Evolutionary conservation across 495 filamentous ascomycete genomes (phyloP), one percentile per base, ranked within the genome.

Genomic region (Lepraria neglecta): DNA sequence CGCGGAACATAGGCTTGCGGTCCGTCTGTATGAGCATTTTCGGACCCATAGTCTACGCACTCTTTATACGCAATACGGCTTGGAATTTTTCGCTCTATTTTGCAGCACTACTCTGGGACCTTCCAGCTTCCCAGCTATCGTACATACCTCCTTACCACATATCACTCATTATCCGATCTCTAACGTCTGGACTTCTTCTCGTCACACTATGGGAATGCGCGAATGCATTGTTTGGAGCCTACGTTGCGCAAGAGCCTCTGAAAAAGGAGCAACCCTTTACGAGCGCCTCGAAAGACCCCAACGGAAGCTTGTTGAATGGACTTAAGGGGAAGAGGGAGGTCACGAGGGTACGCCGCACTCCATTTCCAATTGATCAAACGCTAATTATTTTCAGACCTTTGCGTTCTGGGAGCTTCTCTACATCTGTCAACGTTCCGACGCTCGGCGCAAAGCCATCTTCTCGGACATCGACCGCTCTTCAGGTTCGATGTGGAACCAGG

Each of bases 381-480:
- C 62, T 68, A 75, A 65, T 75, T 59, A 6, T 31, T 52, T 3
- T 12, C 76, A 90, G 75, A 75, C 82, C 4, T 92, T 92, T 70
- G 92, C 94, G 28, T 90, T 96, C 75, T 95, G 91, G 88, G 94
- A 98, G 70, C 78, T 97, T 21, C 79, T 81, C 33, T 80, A 87
- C 60, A 95, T 97, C 64, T 84, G 89, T 53, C 79, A 87, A 56
- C 82, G 83, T 38, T 90, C 84, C 61, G 75, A 84, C 11, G 81
- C 82, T 10, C 83, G 95, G 33, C 84, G 94, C 27, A 89, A 87
- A 69, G 79, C 82, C 21, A 90, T 98, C 57, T 97, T 90, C 74
- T 84, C 85, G 59, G 95, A 97, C 65, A 87, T 97, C 56, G 89
- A 96, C 61, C 89, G 94, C 62, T 82, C 82, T 35, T 85, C 84